Evolutionary conservation across 2,329 filamentous ascomycete genomes (phyloP).

Genomic region (Ceratocystis eucalypticola): DNA sequence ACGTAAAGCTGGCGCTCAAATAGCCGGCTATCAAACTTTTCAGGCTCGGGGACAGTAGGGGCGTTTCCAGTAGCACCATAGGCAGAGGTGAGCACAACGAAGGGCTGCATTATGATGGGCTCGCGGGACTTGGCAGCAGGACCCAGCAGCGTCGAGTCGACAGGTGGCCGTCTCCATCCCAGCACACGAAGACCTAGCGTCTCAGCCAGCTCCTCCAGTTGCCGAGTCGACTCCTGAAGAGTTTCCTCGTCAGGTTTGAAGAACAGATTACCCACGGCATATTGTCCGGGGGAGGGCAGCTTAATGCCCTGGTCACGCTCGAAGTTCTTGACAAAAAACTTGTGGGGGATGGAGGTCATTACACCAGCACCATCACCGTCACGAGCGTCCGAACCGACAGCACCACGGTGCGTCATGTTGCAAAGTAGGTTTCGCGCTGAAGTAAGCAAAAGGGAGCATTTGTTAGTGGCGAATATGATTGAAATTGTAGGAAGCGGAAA

Average conservation of each 20-base stretch:
- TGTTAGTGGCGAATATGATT: background rate
- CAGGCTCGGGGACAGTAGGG: constrained; percentile 59
- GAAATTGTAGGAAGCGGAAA: background rate
- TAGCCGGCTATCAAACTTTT: constrained; percentile 65
- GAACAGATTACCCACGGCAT: constrained; percentile 94
- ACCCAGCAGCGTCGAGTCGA: constrained; percentile 83
- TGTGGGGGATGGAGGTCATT: constrained; percentile 98
- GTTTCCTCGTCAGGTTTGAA: constrained; percentile 93
- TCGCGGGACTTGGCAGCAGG: constrained; percentile 88
- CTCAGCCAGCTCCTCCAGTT: constrained; percentile 88
- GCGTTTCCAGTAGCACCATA: constrained; percentile 64
- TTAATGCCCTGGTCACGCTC: constrained; percentile 78
- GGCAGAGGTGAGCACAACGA: constrained; percentile 73
- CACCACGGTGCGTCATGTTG: constrained; percentile 99
- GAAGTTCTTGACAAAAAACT: constrained; percentile 98
- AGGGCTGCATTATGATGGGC: constrained; percentile 88
- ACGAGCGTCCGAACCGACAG: constrained; percentile 91
- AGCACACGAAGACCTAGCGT: constrained; percentile 77
- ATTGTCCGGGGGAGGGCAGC: constrained; percentile 78
- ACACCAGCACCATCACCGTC: constrained; percentile 97
- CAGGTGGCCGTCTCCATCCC: constrained; percentile 90
- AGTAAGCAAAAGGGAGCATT: background rate
- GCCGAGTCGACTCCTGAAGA: constrained; percentile 76
- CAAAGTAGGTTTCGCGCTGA: constrained; percentile 82
- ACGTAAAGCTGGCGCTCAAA: constrained; percentile 94